Percentiles rank a stretch among this genome's conserved stretches.
Evolutionary conservation across 2,329 filamentous ascomycete species (phyloP).

Genomic region (Emericellopsis cladophorae): DNA sequence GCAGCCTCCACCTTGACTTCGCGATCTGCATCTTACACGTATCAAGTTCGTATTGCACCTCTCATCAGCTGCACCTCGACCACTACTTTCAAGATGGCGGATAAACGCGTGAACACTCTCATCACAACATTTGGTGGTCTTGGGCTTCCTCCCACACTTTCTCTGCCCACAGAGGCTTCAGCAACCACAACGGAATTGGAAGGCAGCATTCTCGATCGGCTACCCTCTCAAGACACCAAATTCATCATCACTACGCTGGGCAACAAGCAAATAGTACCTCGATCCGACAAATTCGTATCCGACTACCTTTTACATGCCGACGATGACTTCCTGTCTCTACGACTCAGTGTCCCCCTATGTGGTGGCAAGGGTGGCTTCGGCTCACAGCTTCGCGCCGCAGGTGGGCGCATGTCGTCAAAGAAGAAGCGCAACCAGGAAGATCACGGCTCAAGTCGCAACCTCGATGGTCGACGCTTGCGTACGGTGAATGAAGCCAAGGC

Average conservation of each 20-base stretch:
- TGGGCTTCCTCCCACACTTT: slow-evolving; percentile 68
- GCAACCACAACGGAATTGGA: slow-evolving; percentile 58
- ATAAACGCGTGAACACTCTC: slow-evolving; percentile 61
- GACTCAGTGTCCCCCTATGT: slow-evolving; percentile 64
- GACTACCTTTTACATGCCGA: slow-evolving; percentile 42
- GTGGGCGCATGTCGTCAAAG: slow-evolving; percentile 93
- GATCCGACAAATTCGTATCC: slow-evolving; percentile 42
- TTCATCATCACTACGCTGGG: slow-evolving; percentile 73
- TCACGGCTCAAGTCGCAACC: slow-evolving; percentile 82
- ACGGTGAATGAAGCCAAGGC: slow-evolving; percentile 94
- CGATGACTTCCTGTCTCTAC: slow-evolving; percentile 68
- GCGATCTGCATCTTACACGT: too few species aligned
- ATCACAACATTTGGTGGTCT: slow-evolving; percentile 76
- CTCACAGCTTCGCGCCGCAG: slow-evolving; percentile 89
- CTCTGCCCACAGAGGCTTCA: slow-evolving; percentile 56
- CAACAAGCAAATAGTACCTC: slow-evolving; percentile 53
- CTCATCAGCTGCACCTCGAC: too few species aligned
- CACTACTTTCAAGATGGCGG: slow-evolving; percentile 31
- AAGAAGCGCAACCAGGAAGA: slow-evolving; percentile 80
- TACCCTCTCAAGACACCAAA: slow-evolving; percentile 42
- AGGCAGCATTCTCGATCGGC: slow-evolving; percentile 44
- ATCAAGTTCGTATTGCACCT: too few species aligned
- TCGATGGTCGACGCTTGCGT: slow-evolving; percentile 79
- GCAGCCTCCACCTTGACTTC: too few species aligned
- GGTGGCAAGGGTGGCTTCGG: slow-evolving; percentile 98